phyloP scores from a whole-genome alignment of 768 basidiomycete species.

The Mycena crocata region DNA sequence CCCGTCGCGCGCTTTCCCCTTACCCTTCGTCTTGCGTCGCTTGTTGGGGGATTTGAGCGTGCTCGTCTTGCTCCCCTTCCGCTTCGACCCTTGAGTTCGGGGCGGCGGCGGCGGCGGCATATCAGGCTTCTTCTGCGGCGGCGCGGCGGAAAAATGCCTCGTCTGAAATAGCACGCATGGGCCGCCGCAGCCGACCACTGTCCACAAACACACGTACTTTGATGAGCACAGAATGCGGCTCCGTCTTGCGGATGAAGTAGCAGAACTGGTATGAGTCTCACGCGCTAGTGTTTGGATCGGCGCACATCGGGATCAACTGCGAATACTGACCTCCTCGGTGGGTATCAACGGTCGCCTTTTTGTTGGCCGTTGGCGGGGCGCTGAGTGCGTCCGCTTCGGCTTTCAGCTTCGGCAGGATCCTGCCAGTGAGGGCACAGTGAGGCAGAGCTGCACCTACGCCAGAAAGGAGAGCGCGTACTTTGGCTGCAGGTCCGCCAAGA shows the following conservation, averaged over 20 bases:
- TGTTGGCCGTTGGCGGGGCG: conserved; percentile 56
- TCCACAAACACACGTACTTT: conserved; percentile 65
- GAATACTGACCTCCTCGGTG: conserved; percentile 78
- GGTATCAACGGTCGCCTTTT: conserved; percentile 83
- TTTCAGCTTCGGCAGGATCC: conserved; percentile 75
- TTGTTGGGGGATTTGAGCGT: conserved; percentile 42
- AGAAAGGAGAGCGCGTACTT: conserved; percentile 53
- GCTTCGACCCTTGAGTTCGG: conserved; percentile 23
- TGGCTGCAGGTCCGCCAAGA: conserved; percentile 83
- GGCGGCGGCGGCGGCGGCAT: conserved; percentile 11
- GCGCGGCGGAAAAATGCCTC: conserved; percentile 52
- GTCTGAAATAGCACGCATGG: conserved; percentile 40
- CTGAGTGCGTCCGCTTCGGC: conserved; percentile 63
- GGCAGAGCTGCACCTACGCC: background rate
- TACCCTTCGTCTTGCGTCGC: conserved; percentile 54
- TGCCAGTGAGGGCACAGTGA: conserved; percentile 41
- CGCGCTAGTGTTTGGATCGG: conserved; percentile 11
- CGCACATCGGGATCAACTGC: conserved; percentile 9
- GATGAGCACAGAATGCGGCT: conserved; percentile 82
- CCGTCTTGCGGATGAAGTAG: conserved; percentile 87
- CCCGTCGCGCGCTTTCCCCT: conserved; percentile 39
- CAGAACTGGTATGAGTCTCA: conserved; percentile 91
- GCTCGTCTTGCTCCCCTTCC: conserved; percentile 35
- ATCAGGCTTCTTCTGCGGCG: conserved; percentile 30
- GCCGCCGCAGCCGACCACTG: background rate